Evolutionary conservation across 306 rosid genomes (phyloP).

Genomic region (Trichosanthes truncata): DNA sequence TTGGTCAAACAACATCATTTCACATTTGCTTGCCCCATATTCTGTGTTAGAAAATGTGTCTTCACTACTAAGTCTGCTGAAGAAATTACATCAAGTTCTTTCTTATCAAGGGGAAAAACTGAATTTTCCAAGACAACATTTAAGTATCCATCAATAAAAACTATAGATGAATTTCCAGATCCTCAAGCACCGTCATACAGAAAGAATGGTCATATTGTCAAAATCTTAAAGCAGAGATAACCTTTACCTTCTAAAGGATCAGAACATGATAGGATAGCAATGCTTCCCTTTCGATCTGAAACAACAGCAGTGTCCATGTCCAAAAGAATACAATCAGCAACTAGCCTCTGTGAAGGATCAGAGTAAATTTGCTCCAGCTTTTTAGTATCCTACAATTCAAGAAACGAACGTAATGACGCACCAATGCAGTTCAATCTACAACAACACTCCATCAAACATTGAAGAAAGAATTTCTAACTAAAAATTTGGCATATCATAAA

Average conservation of each 20-base stretch:
- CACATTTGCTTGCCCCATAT: background rate
- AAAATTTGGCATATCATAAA: background rate
- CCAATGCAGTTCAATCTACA: constrained; percentile 9
- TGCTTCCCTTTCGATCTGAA: constrained; percentile 92
- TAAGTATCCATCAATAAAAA: background rate
- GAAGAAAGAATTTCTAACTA: background rate
- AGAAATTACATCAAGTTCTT: background rate
- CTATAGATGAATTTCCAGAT: background rate
- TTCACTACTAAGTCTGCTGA: background rate
- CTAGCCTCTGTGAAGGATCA: constrained; percentile 80
- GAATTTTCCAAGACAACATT: background rate
- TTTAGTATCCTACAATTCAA: constrained; percentile 49
- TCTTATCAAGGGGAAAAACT: background rate
- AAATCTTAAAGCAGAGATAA: background rate
- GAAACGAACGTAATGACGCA: constrained; percentile 18
- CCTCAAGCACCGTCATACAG: background rate
- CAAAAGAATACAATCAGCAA: constrained; percentile 85
- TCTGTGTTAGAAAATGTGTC: background rate
- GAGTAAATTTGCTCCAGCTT: constrained; percentile 70
- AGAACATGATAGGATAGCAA: constrained; percentile 66
- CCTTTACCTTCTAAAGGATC: constrained; percentile 65
- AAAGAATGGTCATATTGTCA: background rate
- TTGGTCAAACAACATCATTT: background rate
- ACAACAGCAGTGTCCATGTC: constrained; percentile 78
- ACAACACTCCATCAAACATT: background rate